Conservation (phyloP, 208 protist species). For the Crithidia fasciculata region DNA sequence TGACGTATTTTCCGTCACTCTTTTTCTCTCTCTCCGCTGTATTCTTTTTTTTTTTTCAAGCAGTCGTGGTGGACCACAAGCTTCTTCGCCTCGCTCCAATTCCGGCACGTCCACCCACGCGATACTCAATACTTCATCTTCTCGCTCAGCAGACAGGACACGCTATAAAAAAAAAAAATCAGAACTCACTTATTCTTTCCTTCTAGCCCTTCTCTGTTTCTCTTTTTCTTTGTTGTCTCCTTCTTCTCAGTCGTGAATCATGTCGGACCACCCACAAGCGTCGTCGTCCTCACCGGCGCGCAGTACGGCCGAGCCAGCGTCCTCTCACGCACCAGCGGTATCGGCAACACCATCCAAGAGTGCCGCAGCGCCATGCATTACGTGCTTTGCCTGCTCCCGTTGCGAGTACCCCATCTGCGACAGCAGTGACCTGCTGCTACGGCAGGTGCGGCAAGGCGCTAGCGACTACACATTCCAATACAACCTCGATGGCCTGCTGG, state of each 20-base stretch:
- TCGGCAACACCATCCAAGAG: not conserved
- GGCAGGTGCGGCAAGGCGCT: slow-evolving; percentile 42
- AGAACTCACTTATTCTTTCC: not conserved
- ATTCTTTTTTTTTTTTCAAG: not conserved
- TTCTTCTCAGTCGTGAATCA: not conserved
- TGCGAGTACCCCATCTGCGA: slow-evolving; percentile 85
- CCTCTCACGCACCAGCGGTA: not conserved
- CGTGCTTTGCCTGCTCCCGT: slow-evolving; percentile 79
- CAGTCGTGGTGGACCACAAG: not conserved
- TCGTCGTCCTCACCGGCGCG: not conserved
- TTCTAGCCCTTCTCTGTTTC: slow-evolving; percentile 23
- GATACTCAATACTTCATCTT: not conserved
- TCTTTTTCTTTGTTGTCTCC: not conserved
- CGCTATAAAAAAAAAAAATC: not conserved
- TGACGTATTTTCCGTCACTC: not conserved
- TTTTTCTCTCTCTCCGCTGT: not conserved
- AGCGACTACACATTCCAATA: slow-evolving; percentile 78
- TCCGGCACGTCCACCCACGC: not conserved
- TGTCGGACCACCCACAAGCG: not conserved
- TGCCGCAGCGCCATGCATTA: slow-evolving; percentile 9
- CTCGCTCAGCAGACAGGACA: too few species aligned
- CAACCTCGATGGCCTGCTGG: slow-evolving; percentile 75
- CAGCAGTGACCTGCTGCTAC: slow-evolving; percentile 48
- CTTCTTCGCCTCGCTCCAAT: not conserved
- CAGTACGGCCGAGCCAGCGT: not conserved